Evolutionary conservation across 1,139 yeast species (phyloP), one percentile per base, ranked within the genome.

Genomic region (Komagataea norvegica): DNA sequence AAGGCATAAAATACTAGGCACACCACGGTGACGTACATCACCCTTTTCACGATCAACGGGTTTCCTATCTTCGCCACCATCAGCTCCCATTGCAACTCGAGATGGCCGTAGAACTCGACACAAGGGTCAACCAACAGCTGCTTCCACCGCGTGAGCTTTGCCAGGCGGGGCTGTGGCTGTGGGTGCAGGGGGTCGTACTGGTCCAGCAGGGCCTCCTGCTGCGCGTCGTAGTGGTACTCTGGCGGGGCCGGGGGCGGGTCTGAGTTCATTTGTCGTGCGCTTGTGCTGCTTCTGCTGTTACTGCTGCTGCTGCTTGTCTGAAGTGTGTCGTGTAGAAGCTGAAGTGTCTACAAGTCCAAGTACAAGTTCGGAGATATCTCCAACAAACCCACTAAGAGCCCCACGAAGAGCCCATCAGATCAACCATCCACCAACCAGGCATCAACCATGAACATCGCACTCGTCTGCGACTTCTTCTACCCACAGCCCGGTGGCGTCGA

Each of bases 401-500:
- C n/a, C n/a, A n/a, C n/a, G n/a, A n/a, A n/a, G n/a, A n/a, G n/a
- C n/a, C n/a, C n/a, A n/a, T n/a, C n/a, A n/a, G n/a, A n/a, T n/a
- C n/a, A n/a, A n/a, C n/a, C n/a, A n/a, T n/a, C n/a, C n/a, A n/a
- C n/a, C n/a, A n/a, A 10, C 8, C 14, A 17, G 18, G 15, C 7
- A 3, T 13, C 22, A 8, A 27, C 10, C 10, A 31, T 37, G 36
- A 29, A 29, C 22, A 33, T 37, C 25, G 40, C 40, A 8, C 31
- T 91, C 96, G 86, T 89, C 3, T 83, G 95, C 29, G 99, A 93
- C 62, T 93, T 88, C 68, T 93, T 91, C 75, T 93, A 84, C 61
- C 99, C 99, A 15, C 98, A 93, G 58, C 83, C 96, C 0, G 99
- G 99, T 2, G 99, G 99, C 8, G 93, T 93, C 3, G 99, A 93